Conservation (phyloP, 2,329 filamentous ascomycete species). For the Ploettnerulaceae sp. region DNA sequence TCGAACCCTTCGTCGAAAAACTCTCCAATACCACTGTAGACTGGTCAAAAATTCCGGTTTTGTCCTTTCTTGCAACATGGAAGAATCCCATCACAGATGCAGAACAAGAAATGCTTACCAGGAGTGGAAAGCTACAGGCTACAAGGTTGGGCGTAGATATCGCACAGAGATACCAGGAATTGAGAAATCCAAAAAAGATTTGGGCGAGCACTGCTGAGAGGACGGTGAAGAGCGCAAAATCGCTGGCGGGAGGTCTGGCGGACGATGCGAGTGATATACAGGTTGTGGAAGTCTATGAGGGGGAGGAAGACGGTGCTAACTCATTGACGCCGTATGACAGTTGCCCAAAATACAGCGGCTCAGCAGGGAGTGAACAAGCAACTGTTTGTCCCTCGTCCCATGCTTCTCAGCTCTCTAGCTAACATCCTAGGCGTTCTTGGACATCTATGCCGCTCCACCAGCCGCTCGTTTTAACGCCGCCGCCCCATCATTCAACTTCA, state of each 20-base stretch:
- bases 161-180: conserved; percentile 29
- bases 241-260: conserved; percentile 44
- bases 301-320: conserved; percentile 44
- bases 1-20: conserved; percentile 47
- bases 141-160: conserved; percentile 29
- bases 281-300: conserved; percentile 42
- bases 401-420: background rate
- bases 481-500: conserved; percentile 49
- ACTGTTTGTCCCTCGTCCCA: conserved; percentile 24
- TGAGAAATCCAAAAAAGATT: conserved; percentile 43
- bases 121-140: conserved; percentile 27
- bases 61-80: conserved; percentile 30
- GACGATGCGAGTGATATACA: conserved; percentile 40
- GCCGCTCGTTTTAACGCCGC: conserved; percentile 42
- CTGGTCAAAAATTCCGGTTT: conserved; percentile 37
- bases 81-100: conserved; percentile 26
- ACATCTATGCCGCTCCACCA: conserved; percentile 46
- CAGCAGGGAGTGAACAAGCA: conserved; percentile 44
- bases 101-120: conserved; percentile 28
- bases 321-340: conserved; percentile 49
- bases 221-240: conserved; percentile 44
- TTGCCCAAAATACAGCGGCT: conserved; percentile 48
- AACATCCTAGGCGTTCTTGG: conserved; percentile 34
- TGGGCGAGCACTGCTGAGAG: conserved; percentile 50
- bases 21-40: conserved; percentile 44